These are phyloP conservation scores for Pseudogymnoascus sp. DNA, from an alignment of 2,329 filamentous ascomycete genomes.

Conservation along the genomic window DNA sequence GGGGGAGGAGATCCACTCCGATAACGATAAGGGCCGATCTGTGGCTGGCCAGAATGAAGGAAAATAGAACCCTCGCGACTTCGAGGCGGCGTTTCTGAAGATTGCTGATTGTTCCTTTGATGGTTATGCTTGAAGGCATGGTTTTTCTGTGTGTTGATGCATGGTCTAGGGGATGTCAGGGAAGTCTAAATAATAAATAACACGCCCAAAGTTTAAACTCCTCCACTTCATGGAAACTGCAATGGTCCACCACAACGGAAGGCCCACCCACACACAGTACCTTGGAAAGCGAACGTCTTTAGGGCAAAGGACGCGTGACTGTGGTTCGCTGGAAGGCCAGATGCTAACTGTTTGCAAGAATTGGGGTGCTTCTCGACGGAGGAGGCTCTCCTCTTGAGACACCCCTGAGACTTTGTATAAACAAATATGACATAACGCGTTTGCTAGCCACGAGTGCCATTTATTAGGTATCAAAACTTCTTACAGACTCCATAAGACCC, in stretches of 20 bases:
- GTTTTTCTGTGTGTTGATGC: not conserved
- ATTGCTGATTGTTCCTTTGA: not conserved
- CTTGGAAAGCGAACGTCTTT: not conserved
- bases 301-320: not conserved
- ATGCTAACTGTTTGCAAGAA: not conserved
- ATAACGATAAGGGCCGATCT: slow-evolving; percentile 8
- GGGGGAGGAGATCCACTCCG: slow-evolving; percentile 10
- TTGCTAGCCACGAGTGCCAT: not conserved
- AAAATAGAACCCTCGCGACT: slow-evolving; percentile 1
- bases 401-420: not conserved
- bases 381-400: not conserved
- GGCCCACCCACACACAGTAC: slow-evolving; percentile 1
- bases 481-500: not conserved
- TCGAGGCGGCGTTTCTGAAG: not conserved
- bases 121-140: slow-evolving; percentile 4
- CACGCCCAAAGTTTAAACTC: not conserved
- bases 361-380: not conserved
- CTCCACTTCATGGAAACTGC: slow-evolving; percentile 7
- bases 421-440: slow-evolving; percentile 6
- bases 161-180: not conserved
- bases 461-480: not conserved
- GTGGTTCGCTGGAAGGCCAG: not conserved
- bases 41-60: slow-evolving; percentile 4
- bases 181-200: slow-evolving; percentile 4
- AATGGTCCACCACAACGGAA: not conserved